Evolutionary conservation across 2,329 filamentous ascomycete genomes (phyloP).

Genomic region (Fusarium sacchari): DNA sequence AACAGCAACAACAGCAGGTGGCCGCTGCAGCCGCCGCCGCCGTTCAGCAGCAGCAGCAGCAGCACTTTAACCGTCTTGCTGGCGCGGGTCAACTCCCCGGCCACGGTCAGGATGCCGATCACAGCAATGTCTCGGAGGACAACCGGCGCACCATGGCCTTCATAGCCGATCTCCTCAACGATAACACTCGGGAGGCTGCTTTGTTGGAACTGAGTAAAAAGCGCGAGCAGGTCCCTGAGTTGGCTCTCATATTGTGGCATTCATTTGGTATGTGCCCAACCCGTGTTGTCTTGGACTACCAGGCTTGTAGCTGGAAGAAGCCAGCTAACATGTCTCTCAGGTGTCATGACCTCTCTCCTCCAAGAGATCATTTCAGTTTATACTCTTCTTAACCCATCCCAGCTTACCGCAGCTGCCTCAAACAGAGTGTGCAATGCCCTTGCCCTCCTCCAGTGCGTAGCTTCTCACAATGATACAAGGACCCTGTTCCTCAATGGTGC

Average conservation of each 20-base stretch:
- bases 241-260: constrained; percentile 97
- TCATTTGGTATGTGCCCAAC: constrained; percentile 80
- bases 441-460: constrained; percentile 94
- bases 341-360: constrained; percentile 96
- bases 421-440: constrained; percentile 98
- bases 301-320: constrained; percentile 16
- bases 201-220: constrained; percentile 98
- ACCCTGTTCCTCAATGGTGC: constrained; percentile 92
- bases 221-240: constrained; percentile 94
- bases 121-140: constrained; percentile 84
- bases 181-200: constrained; percentile 86
- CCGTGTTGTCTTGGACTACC: constrained; percentile 3
- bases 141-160: constrained; percentile 92
- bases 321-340: constrained; percentile 56
- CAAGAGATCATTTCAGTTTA: constrained; percentile 99
- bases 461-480: constrained; percentile 95
- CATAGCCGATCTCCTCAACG: constrained; percentile 91
- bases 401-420: constrained; percentile 95
- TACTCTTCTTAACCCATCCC: constrained; percentile 93
- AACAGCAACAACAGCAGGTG: constrained; percentile 59
- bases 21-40: constrained; percentile 59
- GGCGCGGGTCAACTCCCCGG: constrained; percentile 54
- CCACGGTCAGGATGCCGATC: constrained; percentile 64
- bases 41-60: constrained; percentile 63
- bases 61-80: constrained; percentile 79